Percentiles rank a stretch among this genome's conserved stretches.
Conservation (phyloP, 2,329 filamentous ascomycete species). For the Sordariomycetes sp. region DNA sequence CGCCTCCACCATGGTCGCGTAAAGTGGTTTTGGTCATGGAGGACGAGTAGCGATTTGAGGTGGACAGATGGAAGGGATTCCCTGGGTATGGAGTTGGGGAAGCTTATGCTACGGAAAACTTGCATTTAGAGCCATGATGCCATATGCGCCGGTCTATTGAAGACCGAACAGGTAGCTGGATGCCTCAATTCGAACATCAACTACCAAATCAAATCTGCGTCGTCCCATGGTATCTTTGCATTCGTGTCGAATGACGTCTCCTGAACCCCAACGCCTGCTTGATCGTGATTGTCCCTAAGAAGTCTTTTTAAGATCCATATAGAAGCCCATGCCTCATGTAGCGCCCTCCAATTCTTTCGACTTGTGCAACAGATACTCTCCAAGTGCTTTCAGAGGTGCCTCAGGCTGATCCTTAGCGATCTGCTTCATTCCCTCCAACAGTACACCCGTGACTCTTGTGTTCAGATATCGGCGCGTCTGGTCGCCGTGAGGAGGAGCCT, state of each 20-base stretch:
- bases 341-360: slow-evolving; percentile 53
- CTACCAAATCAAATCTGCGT: slow-evolving; percentile 15
- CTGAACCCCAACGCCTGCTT: neutral
- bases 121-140: slow-evolving; percentile 36
- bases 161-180: slow-evolving; percentile 18
- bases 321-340: neutral
- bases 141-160: slow-evolving; percentile 23
- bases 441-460: slow-evolving; percentile 54
- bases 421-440: slow-evolving; percentile 68
- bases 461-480: slow-evolving; percentile 65
- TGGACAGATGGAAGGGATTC: slow-evolving; percentile 18
- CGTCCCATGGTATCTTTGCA: slow-evolving; percentile 3
- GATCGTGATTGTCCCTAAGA: neutral
- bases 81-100: slow-evolving; percentile 35
- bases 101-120: slow-evolving; percentile 23
- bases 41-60: slow-evolving; percentile 1
- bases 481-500: slow-evolving; percentile 56
- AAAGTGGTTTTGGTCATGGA: slow-evolving; percentile 33
- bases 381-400: slow-evolving; percentile 59
- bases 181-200: slow-evolving; percentile 14
- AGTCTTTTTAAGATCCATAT: neutral
- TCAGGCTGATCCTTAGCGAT: slow-evolving; percentile 60
- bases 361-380: slow-evolving; percentile 60
- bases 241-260: neutral
- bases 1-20: slow-evolving; percentile 87